Conservation (phyloP, 768 basidiomycete species). For the Amanita pallidorosea region DNA sequence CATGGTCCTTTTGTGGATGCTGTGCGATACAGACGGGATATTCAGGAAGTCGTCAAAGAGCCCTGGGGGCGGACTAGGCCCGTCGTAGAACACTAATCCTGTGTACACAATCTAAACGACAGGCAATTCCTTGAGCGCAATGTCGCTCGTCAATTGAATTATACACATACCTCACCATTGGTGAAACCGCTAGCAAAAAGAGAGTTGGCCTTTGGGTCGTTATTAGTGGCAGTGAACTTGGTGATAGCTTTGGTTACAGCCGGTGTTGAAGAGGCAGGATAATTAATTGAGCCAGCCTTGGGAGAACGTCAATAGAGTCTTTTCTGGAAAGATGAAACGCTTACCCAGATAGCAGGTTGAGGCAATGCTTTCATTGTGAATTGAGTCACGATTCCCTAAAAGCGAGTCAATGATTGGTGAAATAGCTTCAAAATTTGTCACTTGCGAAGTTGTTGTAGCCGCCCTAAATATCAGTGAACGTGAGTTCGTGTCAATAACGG, state of each 20-base stretch:
- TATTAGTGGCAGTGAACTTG: conserved; percentile 28
- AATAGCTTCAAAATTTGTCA: neutral
- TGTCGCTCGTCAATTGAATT: neutral
- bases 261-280: conserved; percentile 13
- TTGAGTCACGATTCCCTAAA: conserved; percentile 46
- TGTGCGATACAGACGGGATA: conserved; percentile 22
- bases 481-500: neutral
- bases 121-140: too few species aligned
- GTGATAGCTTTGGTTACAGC: conserved; percentile 24
- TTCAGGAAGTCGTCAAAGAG: conserved; percentile 38
- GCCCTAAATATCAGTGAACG: conserved; percentile 25
- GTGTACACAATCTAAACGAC: conserved; percentile 9
- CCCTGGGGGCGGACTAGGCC: conserved; percentile 28
- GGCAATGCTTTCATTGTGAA: conserved; percentile 45
- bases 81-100: conserved; percentile 40
- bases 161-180: neutral
- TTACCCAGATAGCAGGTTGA: conserved; percentile 51
- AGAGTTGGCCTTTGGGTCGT: conserved; percentile 36
- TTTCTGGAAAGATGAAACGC: conserved; percentile 4
- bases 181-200: neutral
- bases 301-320: neutral
- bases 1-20: conserved; percentile 24
- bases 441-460: conserved; percentile 50
- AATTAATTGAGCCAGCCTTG: conserved; percentile 40
- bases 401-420: neutral